Conservation (phyloP, 2,329 filamentous ascomycete genomes). For the Aureobasidium sp. region DNA sequence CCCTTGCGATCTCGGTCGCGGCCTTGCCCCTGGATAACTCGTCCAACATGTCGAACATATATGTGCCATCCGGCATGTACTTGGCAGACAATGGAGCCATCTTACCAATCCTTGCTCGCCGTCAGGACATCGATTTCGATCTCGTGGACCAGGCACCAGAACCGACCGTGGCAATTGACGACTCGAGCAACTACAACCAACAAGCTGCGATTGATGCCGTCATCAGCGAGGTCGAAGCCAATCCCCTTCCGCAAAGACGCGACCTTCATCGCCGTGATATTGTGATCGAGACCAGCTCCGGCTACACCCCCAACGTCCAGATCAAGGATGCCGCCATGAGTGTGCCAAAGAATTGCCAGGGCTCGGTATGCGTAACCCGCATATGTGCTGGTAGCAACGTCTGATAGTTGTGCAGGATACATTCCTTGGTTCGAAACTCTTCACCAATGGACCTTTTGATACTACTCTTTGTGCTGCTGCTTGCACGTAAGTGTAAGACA, state of each 20-base stretch:
- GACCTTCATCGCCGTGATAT: not conserved
- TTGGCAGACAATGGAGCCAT: not conserved
- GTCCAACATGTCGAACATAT: not conserved
- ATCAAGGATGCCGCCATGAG: not conserved
- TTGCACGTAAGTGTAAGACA: not conserved
- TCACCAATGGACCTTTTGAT: slow-evolving; percentile 25
- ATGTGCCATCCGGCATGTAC: not conserved
- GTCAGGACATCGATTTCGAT: not conserved
- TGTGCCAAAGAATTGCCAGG: not conserved
- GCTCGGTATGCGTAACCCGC: not conserved
- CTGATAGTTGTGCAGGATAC: slow-evolving; percentile 11
- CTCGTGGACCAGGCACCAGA: not conserved
- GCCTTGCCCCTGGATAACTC: not conserved
- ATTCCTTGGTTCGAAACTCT: slow-evolving; percentile 23
- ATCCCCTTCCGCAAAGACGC: not conserved
- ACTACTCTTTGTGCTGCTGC: slow-evolving; percentile 23
- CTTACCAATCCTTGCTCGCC: not conserved
- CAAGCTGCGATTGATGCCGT: not conserved
- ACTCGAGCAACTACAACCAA: not conserved
- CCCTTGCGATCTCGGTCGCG: not conserved
- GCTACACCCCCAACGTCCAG: not conserved
- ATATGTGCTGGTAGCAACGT: not conserved
- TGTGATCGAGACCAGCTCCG: not conserved
- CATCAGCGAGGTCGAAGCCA: not conserved
- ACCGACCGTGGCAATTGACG: not conserved